Percentiles rank a stretch among this genome's conserved stretches.
These are phyloP conservation scores for Xylaria sp. DNA, from an alignment of 2,329 filamentous ascomycete species.

Conservation along the genomic window DNA sequence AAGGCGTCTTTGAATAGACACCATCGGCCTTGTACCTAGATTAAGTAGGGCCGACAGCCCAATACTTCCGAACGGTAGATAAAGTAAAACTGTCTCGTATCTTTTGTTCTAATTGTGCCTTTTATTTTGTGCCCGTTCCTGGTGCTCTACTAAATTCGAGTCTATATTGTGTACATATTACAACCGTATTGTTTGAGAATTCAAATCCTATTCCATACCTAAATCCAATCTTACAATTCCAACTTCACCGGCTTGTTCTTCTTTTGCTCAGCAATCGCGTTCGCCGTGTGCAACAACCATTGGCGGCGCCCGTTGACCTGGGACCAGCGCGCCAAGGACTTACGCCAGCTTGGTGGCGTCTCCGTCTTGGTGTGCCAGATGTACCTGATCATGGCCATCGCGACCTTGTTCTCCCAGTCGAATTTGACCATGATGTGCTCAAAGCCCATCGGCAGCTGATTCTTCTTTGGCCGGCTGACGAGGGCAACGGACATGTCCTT, in stretches of 20 bases:
- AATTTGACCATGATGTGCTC: constrained; percentile 27
- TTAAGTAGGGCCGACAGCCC: background rate
- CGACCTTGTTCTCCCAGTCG: constrained; percentile 18
- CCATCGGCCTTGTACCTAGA: too few relatives aligned
- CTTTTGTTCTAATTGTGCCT: background rate
- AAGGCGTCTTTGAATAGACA: background rate
- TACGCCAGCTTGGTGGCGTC: constrained; percentile 28
- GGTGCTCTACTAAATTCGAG: background rate
- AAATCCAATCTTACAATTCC: constrained; percentile 11
- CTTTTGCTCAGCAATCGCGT: constrained; percentile 12
- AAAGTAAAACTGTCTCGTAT: background rate
- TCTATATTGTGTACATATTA: constrained; percentile 11
- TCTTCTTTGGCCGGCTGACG: constrained; percentile 26
- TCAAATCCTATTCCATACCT: background rate
- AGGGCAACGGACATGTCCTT: constrained; percentile 30
- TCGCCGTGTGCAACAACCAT: constrained; percentile 24
- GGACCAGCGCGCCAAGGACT: constrained; percentile 26
- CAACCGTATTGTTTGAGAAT: background rate
- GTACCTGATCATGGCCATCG: constrained; percentile 27
- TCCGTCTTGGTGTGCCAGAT: constrained; percentile 25
- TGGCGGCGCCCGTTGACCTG: constrained; percentile 29
- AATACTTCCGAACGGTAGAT: background rate
- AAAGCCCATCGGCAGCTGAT: constrained; percentile 27
- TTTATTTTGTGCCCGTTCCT: background rate
- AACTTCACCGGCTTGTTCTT: constrained; percentile 16